Evolutionary conservation across 352 stramenopile species (phyloP), one percentile per base, ranked within the genome.

Genomic region (Saprolegnia diclina): DNA sequence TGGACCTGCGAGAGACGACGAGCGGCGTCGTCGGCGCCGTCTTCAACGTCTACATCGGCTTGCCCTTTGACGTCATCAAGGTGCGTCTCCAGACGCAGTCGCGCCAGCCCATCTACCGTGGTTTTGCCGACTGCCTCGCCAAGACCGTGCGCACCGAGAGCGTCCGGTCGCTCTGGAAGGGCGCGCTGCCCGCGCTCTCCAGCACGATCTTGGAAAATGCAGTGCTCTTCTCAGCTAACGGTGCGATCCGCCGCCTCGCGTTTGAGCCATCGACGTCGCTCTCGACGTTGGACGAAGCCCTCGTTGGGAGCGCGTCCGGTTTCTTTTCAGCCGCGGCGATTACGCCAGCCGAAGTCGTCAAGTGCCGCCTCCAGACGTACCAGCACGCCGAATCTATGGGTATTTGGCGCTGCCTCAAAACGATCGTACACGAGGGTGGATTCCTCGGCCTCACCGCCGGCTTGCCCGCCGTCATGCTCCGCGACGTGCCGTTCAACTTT

Each of bases 191-290:
- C 1, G 89, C 89, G 61, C 81, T 96, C 19, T 89, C 81, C 42
- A 94, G 85, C 75, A 89, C 89, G 26, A 87, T 95, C 69, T 88
- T 96, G 56, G 89, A 96, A 62, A 96, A 96, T 75, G 88, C 89
- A 53, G 89, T 96, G 59, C 79, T 96, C 26, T 96, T 96, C 68
- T 93, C 82, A 42, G 86, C 82, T 50, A 95, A 95, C 56, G 88
- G 87, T 19, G 78, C 89, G 42, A 80, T 89, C 29, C 80, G 85
- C n/a, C 86, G 86, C 35, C 75, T 83, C 0, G 76, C 91, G 42
- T 57, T 92, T 32, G 76, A 56, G 44, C 42, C 19, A 10, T 59
- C 52, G 24, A 38, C 32, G 10, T 22, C 83, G 74, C 76, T 92
- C 65, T 88, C 89, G 56, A 90, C 82, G 46, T 52, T 91, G 38